Percentiles rank a stretch among this genome's conserved stretches.
phyloP scores from a whole-genome alignment of 257 asterid genomes.

The Dorcoceras hygrometricum region DNA sequence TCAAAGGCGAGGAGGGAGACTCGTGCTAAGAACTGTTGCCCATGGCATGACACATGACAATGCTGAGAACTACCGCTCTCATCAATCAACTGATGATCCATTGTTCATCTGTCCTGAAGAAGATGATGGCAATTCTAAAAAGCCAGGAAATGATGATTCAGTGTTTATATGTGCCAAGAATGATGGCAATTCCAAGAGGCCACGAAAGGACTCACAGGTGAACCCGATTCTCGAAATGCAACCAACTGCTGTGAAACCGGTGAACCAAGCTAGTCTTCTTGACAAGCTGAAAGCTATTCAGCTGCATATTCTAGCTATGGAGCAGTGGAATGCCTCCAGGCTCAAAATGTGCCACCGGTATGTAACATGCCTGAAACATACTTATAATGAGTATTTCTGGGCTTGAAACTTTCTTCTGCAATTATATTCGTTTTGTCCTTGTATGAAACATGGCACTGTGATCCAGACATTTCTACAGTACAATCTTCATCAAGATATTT shows the following conservation, averaged over 20 bases:
- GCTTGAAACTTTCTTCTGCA: background rate
- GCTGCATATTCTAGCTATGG: conserved; percentile 73
- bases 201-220: conserved; percentile 27
- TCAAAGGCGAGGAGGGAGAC: conserved; percentile 29
- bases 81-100: conserved; percentile 38
- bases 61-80: conserved; percentile 33
- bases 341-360: conserved; percentile 58
- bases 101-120: conserved; percentile 29
- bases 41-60: conserved; percentile 42
- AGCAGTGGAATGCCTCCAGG: conserved; percentile 65
- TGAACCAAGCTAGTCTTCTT: conserved; percentile 43
- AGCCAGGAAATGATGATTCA: conserved; percentile 22
- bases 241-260: conserved; percentile 28
- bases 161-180: background rate
- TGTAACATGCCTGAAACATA: conserved; percentile 21
- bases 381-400: conserved; percentile 9
- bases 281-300: conserved; percentile 67
- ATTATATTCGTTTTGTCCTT: background rate
- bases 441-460: background rate
- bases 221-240: conserved; percentile 30
- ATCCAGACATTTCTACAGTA: conserved; percentile 1
- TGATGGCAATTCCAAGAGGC: conserved; percentile 10
- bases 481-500: background rate
- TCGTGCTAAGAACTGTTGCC: conserved; percentile 33
- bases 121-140: conserved; percentile 23